Percentiles rank a stretch among this genome's conserved stretches.
Conservation (phyloP, 257 asterid species). For the Solanum appendiculatum region DNA sequence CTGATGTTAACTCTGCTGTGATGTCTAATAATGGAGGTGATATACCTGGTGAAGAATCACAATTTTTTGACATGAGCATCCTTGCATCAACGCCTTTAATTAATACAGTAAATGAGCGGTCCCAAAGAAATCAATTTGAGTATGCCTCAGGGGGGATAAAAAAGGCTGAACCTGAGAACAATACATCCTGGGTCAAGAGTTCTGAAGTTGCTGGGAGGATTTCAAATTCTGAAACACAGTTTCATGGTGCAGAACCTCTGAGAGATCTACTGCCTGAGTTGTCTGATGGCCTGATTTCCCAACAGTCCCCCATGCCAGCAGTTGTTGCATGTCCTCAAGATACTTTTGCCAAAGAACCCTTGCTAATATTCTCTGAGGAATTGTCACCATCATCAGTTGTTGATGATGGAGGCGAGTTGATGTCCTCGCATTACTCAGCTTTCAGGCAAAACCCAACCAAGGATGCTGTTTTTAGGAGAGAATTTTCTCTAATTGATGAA, state of each 20-base stretch:
- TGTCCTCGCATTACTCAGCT: constrained; percentile 13
- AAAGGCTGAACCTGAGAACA: constrained; percentile 15
- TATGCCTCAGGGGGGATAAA: constrained; percentile 5
- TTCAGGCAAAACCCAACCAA: neutral
- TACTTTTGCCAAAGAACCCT: constrained; percentile 11
- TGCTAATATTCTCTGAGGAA: constrained; percentile 9
- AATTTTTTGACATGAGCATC: constrained; percentile 9
- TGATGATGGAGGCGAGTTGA: constrained; percentile 24
- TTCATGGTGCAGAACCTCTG: constrained; percentile 18
- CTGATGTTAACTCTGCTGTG: constrained; percentile 18
- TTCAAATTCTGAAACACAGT: constrained; percentile 14
- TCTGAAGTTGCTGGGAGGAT: constrained; percentile 19
- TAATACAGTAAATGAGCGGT: constrained; percentile 13
- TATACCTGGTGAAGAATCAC: constrained; percentile 16
- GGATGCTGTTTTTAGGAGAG: constrained; percentile 20
- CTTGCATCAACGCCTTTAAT: constrained; percentile 23
- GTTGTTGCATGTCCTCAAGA: constrained; percentile 13
- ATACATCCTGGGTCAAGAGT: constrained; percentile 20
- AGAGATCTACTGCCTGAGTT: constrained; percentile 16
- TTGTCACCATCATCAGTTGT: constrained; percentile 13
- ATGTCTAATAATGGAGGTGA: constrained; percentile 10
- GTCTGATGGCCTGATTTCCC: constrained; percentile 20
- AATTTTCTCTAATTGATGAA: constrained; percentile 34
- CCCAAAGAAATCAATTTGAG: constrained; percentile 12
- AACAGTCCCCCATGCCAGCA: constrained; percentile 9